Base-by-base conservation (phyloP, 805 yeast genomes). In the Myxozyma sirexii region DNA sequence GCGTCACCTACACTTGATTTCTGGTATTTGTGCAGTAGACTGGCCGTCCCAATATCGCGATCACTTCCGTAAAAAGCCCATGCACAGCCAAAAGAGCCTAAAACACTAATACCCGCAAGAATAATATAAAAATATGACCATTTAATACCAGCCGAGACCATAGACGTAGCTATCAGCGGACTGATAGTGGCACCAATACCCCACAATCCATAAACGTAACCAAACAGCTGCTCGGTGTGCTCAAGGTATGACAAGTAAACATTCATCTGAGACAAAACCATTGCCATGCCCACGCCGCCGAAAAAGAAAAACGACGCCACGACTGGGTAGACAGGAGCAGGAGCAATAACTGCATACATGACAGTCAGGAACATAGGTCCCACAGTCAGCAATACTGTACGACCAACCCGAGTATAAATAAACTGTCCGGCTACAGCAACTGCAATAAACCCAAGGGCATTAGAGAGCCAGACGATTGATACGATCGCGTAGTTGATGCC, bases 151-250 rank as follows among this genome's bases (percentile, higher is more conserved):
- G 69, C 62, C 45, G 78, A 75, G 17, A 82, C 78, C 79, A 85
- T 76, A 0, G 79, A 72, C 0, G 89, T 82, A 2, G 86, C 85
- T 31, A 84, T 69, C 19, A 88, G 79, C 1, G 96, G 92, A 1
- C 90, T 80, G 0, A 84, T 64, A 47, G 88, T 84, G 0, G 91
- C 89, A 1, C 92, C 91, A 2, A 83, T 66, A 0, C 96, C 96
- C 71, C 87, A 88, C 13, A 77, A 69, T 0, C 89, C 92, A 73
- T 88, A 94, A 59, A 82, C 75, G 26, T 77, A 71, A 0, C 92
- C 88, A 72, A 86, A 77, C 59, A 82, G 76, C 54, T 79, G 81
- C 48, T 87, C 83, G 50, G 83, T 79, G 59, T 83, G 82, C 24
- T 77, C 77, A 38, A 85, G 72, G 57, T 57, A 55, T 12, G 84